Evolutionary conservation across 148 eudicot genomes (phyloP).

Genomic region (Simmondsia chinensis): DNA sequence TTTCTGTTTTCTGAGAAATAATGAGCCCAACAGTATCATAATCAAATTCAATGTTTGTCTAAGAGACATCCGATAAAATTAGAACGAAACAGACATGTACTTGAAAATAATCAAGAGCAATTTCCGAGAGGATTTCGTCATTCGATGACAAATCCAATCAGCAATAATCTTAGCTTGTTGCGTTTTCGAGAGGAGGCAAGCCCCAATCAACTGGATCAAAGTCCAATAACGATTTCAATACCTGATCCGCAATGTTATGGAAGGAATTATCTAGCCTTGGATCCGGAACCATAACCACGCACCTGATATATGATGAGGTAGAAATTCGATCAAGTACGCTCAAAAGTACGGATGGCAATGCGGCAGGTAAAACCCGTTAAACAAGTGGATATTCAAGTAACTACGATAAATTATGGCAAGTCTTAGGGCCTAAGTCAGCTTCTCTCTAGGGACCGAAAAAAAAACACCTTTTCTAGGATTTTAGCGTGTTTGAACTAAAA

Average conservation of each 20-base stretch:
- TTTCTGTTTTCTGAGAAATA: too few species aligned
- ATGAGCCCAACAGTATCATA: too few species aligned
- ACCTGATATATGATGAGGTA: constrained; percentile 30
- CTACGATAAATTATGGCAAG: background rate
- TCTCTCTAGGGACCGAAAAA: background rate
- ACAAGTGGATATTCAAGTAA: background rate
- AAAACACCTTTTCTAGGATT: too few species aligned
- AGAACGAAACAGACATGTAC: too few species aligned
- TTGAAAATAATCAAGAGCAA: too few species aligned
- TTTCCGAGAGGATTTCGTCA: too few species aligned
- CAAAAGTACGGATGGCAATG: too few species aligned
- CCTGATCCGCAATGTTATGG: constrained; percentile 56
- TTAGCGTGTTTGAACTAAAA: too few species aligned
- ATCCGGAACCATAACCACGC: constrained; percentile 87
- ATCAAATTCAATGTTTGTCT: too few species aligned
- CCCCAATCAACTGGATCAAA: constrained; percentile 82
- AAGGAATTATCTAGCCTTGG: constrained; percentile 68
- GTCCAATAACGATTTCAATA: constrained; percentile 62
- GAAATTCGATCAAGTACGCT: background rate
- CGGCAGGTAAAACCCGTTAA: background rate
- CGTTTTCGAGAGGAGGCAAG: constrained; percentile 57
- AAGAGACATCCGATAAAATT: too few species aligned
- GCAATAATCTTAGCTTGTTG: constrained; percentile 20
- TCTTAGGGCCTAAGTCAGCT: background rate
- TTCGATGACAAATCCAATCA: too few species aligned